Percentiles rank a stretch among this genome's conserved stretches.
phyloP scores from a whole-genome alignment of 2,329 filamentous ascomycete species.

The Cladophialophora immunda region DNA sequence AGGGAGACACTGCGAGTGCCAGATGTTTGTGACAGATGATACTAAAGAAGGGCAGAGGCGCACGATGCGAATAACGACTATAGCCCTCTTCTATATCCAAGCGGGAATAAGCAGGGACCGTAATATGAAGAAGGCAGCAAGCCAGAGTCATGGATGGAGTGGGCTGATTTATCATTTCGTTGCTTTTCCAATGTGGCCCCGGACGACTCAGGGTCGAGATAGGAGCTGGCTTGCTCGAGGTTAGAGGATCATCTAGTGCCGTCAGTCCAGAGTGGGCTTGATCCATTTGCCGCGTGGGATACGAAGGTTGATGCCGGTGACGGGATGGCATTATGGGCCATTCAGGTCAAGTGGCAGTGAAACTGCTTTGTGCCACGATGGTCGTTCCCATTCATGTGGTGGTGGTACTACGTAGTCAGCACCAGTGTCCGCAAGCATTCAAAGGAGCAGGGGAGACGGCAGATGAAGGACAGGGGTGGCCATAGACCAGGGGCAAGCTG shows the following conservation, averaged over 20 bases:
- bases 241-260: conserved; percentile 14
- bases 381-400: conserved; percentile 9
- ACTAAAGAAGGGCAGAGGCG: not conserved
- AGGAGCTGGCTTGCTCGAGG: conserved; percentile 10
- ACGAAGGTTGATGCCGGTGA: conserved; percentile 23
- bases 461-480: conserved; percentile 1
- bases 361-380: conserved; percentile 15
- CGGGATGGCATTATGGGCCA: conserved; percentile 10
- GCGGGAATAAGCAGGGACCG: conserved; percentile 4
- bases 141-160: conserved; percentile 15
- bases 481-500: not conserved
- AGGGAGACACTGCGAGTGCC: not conserved
- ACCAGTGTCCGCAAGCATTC: not conserved
- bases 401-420: conserved; percentile 13
- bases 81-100: conserved; percentile 7
- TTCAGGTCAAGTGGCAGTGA: conserved; percentile 19
- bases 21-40: not conserved
- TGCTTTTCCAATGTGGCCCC: conserved; percentile 13
- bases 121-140: conserved; percentile 11
- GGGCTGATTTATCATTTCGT: conserved; percentile 19
- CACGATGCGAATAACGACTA: not conserved
- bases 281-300: conserved; percentile 29
- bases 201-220: conserved; percentile 16
- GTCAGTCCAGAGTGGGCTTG: conserved; percentile 1
- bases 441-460: not conserved